These are phyloP conservation scores for Penicillium ucsense DNA, from an alignment of 495 filamentous ascomycete genomes.

Conservation along the genomic window DNA sequence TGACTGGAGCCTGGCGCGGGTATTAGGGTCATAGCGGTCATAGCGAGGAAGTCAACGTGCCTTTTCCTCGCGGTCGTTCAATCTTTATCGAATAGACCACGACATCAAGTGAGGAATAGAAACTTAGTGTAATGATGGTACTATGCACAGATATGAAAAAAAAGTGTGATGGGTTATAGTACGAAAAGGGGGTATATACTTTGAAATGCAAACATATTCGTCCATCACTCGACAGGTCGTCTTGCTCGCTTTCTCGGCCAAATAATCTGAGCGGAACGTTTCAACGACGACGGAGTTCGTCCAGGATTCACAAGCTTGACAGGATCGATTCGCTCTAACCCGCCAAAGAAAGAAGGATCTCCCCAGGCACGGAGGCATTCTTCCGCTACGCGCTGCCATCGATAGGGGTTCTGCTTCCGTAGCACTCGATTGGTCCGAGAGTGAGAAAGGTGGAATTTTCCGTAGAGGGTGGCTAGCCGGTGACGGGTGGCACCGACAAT, in stretches of 20 bases:
- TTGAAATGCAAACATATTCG: background rate
- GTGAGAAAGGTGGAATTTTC: constrained; percentile 18
- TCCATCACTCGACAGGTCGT: background rate
- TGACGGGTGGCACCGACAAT: constrained; percentile 35
- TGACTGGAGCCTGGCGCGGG: too few species aligned
- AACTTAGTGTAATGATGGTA: too few species aligned
- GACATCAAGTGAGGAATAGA: background rate
- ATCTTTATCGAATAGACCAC: background rate
- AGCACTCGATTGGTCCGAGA: constrained; percentile 27
- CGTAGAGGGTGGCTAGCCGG: constrained; percentile 45
- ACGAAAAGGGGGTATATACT: background rate
- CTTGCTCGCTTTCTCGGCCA: constrained; percentile 1
- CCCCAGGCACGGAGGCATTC: constrained; percentile 32
- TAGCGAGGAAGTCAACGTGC: too few species aligned
- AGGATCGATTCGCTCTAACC: constrained; percentile 4
- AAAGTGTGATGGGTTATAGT: background rate
- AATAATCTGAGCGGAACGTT: background rate
- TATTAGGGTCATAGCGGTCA: too few species aligned
- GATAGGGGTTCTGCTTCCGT: constrained; percentile 27
- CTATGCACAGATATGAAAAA: background rate
- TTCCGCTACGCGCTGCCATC: constrained; percentile 14
- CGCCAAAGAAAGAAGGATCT: constrained; percentile 17
- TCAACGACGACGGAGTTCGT: constrained; percentile 1
- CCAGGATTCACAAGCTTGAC: constrained; percentile 19
- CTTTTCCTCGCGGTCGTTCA: too few species aligned